phyloP scores from a whole-genome alignment of 441 rosid genomes.

The Biscutella laevigata region DNA sequence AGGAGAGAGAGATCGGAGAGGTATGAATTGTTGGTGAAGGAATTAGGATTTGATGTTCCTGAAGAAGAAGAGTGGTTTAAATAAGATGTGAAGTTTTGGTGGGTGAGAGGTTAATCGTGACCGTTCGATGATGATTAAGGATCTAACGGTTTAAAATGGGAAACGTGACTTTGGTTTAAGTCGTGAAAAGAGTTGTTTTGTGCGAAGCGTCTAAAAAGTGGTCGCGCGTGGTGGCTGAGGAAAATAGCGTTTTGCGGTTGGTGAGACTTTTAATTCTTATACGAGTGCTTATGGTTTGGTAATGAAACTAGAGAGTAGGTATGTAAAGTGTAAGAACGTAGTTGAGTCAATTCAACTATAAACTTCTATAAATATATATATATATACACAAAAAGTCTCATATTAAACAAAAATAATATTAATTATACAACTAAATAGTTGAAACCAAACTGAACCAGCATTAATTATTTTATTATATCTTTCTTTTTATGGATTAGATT shows the following conservation, averaged over 20 bases:
- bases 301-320: conserved; percentile 16
- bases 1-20: conserved; percentile 12
- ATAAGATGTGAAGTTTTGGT: conserved; percentile 32
- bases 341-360: conserved; percentile 4
- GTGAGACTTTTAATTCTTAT: conserved; percentile 22
- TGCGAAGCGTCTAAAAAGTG: not conserved
- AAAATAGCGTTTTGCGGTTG: conserved; percentile 33
- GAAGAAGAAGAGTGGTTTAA: conserved; percentile 30
- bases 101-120: conserved; percentile 30
- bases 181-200: conserved; percentile 1
- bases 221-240: conserved; percentile 26
- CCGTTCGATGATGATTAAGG: conserved; percentile 25
- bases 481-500: not conserved
- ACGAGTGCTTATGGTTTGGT: conserved; percentile 7
- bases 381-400: not conserved
- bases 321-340: conserved; percentile 8
- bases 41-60: conserved; percentile 11
- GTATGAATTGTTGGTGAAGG: conserved; percentile 10
- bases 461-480: not conserved
- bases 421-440: not conserved
- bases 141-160: conserved; percentile 22
- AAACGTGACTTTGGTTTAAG: conserved; percentile 20
- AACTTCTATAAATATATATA: not conserved
- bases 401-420: not conserved
- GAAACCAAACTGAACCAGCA: not conserved